Base-by-base conservation (phyloP, 768 basidiomycete genomes). In the Lactarius sp. region DNA sequence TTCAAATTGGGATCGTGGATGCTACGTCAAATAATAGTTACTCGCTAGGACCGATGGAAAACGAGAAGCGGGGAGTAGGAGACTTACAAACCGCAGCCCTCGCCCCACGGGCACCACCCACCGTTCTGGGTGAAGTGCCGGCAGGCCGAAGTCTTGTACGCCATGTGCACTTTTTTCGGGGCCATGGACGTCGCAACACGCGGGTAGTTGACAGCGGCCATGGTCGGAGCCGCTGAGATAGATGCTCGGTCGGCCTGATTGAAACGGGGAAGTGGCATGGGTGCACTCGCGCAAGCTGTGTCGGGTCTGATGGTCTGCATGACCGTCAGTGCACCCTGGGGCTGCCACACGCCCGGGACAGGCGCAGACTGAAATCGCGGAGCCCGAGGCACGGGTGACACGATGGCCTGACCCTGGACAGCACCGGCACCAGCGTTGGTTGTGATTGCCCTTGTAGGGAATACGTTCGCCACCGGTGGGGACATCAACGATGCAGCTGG, bases 71-170 rank as follows among this genome's bases (percentile, higher is more conserved):
- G 13, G 4, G 18, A 7, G 13, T n/a, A 7, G 12, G 10, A 37
- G 14, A 33, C 59, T 16, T 51, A 65, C 64, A 65, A 65, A 13
- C 64, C 47, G 13, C 64, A 65, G 4, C 22, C 12, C 3, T 60
- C 59, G 3, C 64, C 64, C 59, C 59, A 65, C 27, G 64, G 64
- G 33, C 64, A 65, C 59, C 59, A 65, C 2, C 64, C 64, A 2
- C 42, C 14, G 54, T 65, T 65, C 22, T 46, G 1, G 18, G 64
- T 50, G n/a, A 37, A 65, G 22, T 65, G 64, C 8, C 42, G 27
- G 41, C 64, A 65, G 3, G 64, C 59, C 14, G 59, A 46, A 8
- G 64, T 65, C 49, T 60, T 60, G 42, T 60, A 65, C 7, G 64
- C 47, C 49, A 65, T 16, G 14, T 60, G 53, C 5, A 27, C 59